phyloP scores from a whole-genome alignment of 768 basidiomycete genomes.

The Mycena galericulata region DNA sequence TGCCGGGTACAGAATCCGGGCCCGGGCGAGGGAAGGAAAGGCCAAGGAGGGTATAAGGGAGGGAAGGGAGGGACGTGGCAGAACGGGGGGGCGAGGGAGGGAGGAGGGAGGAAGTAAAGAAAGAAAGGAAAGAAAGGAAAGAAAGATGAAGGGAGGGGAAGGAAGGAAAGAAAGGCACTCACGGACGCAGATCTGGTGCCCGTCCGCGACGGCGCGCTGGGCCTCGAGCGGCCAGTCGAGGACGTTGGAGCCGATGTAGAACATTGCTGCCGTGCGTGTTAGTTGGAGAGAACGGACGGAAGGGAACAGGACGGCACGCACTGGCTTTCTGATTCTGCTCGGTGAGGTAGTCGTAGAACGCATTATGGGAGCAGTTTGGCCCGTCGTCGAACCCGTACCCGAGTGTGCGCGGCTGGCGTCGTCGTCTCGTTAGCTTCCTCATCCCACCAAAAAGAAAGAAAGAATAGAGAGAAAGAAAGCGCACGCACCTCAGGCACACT shows the following conservation, averaged over 20 bases:
- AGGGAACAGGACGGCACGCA: constrained; percentile 43
- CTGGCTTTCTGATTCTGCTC: constrained; percentile 71
- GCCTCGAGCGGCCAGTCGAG: constrained; percentile 27
- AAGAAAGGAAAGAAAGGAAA: too few species aligned
- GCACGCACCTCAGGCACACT: constrained; percentile 44
- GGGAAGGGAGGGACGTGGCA: not conserved
- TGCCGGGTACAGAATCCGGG: too few species aligned
- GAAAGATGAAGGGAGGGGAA: not conserved
- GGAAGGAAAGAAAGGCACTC: not conserved
- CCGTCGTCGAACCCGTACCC: constrained; percentile 76
- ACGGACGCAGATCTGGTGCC: constrained; percentile 33
- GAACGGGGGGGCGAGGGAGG: too few species aligned
- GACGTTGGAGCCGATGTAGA: constrained; percentile 32
- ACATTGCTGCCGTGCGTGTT: constrained; percentile 14
- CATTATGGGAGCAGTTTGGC: constrained; percentile 74
- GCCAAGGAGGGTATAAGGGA: too few species aligned
- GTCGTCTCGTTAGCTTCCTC: too few species aligned
- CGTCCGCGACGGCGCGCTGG: constrained; percentile 28
- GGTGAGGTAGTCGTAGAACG: constrained; percentile 66
- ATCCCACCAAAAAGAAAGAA: too few species aligned
- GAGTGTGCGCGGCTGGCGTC: constrained; percentile 64
- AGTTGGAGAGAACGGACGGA: not conserved
- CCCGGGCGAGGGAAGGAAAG: too few species aligned
- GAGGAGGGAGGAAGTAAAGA: too few species aligned
- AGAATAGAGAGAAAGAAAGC: too few species aligned